Base-by-base conservation (phyloP, 306 rosid species). In the Fagus crenata region DNA sequence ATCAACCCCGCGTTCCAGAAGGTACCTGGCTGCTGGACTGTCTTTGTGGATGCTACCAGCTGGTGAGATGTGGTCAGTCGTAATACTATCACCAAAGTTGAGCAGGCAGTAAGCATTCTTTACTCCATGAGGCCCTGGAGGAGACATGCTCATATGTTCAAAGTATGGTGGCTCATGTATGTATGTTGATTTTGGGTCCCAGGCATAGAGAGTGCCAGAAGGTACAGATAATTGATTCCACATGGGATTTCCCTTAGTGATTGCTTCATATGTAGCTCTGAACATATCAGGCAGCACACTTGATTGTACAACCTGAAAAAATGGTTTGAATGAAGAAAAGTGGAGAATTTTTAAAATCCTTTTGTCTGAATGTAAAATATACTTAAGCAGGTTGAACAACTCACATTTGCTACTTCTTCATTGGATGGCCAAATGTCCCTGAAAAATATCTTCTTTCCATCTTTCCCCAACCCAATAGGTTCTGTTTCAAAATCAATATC, bases 1-100 rank as follows among this genome's bases (percentile, higher is more conserved):
- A 69, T 89, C 95, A 72, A 94, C 96, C 43, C 99, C 99, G 17
- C 87, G 96, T 68, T 95, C 97, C 14, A 78, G 56, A 71, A 95
- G 97, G 86, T 87, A 95, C 79, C 85, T 89, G 35, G 99, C 99
- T n/a, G 97, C 96, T 39, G 97, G 89, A 80, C 99, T 95, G 75
- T 92, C 97, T 79, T 80, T 95, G 87, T 95, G 99, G 81, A 95
- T 95, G 89, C 99, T 95, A 70, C 99, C 99, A 75, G 99, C 97
- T 3, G 99, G 99, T 67, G 99, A 95, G 84, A 95, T 95, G 86
- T 95, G 99, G 64, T 95, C 99, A 4, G 99, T 95, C 18, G 99
- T 95, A 77, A 92, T 92, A 81, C 99, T 95, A 80, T 92, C 99
- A 59, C 99, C 99, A 73, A 89, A 95, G 89, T 92, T 95, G 79